phyloP scores from a whole-genome alignment of 169 alveolate species.

The Eimeria brunetti region DNA sequence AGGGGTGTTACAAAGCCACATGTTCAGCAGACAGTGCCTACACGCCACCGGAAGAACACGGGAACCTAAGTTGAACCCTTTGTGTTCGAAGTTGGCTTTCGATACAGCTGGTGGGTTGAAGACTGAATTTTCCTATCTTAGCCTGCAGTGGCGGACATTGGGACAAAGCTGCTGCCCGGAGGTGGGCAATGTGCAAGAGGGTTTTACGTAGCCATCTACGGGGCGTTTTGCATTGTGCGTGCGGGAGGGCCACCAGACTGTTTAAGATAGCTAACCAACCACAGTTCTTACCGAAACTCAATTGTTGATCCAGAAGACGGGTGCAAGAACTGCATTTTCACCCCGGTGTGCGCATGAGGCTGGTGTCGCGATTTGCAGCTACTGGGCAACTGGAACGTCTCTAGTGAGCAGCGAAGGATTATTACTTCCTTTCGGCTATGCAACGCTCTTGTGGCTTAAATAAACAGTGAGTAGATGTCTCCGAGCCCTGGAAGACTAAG shows the following conservation, averaged over 20 bases:
- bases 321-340: background rate
- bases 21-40: background rate
- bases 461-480: background rate
- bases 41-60: background rate
- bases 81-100: background rate
- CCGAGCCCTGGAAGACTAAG: background rate
- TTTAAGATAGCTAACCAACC: background rate
- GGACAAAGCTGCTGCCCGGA: background rate
- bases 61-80: background rate
- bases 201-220: background rate
- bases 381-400: background rate
- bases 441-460: background rate
- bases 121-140: background rate
- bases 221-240: background rate
- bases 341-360: background rate
- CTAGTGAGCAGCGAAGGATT: background rate
- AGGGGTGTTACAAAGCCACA: background rate
- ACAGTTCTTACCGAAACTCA: background rate
- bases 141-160: background rate
- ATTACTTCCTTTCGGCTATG: background rate
- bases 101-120: background rate
- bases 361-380: background rate
- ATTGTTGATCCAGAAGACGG: background rate
- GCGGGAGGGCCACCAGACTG: background rate
- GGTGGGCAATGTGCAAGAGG: background rate